Evolutionary conservation across 1,284 basidiomycete genomes (phyloP), one percentile per base, ranked within the genome.

Genomic region (Moniliophthora roreri): DNA sequence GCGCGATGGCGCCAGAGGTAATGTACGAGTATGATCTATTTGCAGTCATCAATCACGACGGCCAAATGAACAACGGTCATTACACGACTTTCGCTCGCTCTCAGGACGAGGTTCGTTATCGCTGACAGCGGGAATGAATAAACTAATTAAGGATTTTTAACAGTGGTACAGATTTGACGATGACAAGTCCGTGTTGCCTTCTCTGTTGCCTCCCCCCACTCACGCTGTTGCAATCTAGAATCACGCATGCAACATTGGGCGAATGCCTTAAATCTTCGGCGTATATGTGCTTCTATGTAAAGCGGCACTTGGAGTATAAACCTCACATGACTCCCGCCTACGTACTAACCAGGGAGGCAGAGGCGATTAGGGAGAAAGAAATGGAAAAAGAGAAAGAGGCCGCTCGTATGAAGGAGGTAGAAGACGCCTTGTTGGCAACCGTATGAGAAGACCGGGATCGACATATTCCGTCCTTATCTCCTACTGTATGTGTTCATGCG

Each of bases 101-200:
- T 60, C 78, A 85, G 54, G 84, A 91, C 58, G 84, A 89, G 77
- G 89, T 88, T 55, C 45, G 82, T 70, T 38, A 57, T 46, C 28
- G 23, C 39, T 18, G 47, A 24, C 10, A 1, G 21, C 24, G 48
- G 18, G 26, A 48, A 54, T 35, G 44, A 40, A 24, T 53, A 56
- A 32, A 35, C 39, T 28, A 16, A 7, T 55, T 49, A 50, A 44
- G 47, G 34, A 4, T 21, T 13, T 28, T 64, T 62, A 61, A 39
- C 66, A 93, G 86, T 98, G 95, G 95, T 96, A 93, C 72, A 85
- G 88, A 24, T 96, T 93, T 68, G 94, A 98, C 66, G 95, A 98
- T 63, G 94, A 96, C 65, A 96, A 93, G 89, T 91, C 60, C 68
- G 82, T 65, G 32, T 47, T 42, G 41, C 15, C 53, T 55, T 36